A percentile compares a stretch with the other conserved stretches of the same genome.
Conservation (phyloP, 495 filamentous ascomycete species). For the Symbiotaphrina buchneri region DNA sequence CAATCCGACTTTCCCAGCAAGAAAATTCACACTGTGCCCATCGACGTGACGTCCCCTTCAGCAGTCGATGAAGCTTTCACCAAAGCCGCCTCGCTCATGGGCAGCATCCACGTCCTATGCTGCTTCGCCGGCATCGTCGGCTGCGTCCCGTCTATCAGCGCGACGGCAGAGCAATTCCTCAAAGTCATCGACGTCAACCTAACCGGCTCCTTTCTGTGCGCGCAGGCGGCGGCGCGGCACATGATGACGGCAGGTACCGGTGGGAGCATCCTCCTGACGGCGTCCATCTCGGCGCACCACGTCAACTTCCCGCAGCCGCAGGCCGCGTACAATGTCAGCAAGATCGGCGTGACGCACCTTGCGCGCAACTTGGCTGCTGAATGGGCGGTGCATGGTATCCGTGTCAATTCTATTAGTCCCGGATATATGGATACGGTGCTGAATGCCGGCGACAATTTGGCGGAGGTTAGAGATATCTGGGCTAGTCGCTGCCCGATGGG, state of each 20-base stretch:
- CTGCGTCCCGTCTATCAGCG: constrained; percentile 30
- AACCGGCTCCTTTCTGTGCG: constrained; percentile 43
- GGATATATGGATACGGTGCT: constrained; percentile 72
- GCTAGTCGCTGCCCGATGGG: constrained; percentile 39
- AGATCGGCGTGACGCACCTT: constrained; percentile 16
- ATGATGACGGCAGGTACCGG: constrained; percentile 25
- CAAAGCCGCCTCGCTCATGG: constrained; percentile 17
- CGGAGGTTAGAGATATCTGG: constrained; percentile 30
- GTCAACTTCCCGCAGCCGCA: constrained; percentile 35
- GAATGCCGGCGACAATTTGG: constrained; percentile 39
- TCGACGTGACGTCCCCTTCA: constrained; percentile 35
- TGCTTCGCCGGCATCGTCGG: constrained; percentile 49
- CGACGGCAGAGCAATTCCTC: constrained; percentile 29
- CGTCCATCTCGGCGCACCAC: constrained; percentile 41
- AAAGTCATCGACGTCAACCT: constrained; percentile 42
- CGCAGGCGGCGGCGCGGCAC: constrained; percentile 35
- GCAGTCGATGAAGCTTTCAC: constrained; percentile 23
- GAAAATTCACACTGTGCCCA: constrained; percentile 19
- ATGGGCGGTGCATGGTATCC: constrained; percentile 33
- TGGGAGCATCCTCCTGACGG: constrained; percentile 42
- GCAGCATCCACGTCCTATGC: constrained; percentile 30
- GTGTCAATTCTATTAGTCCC: constrained; percentile 46
- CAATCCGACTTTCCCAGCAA: constrained; percentile 26
- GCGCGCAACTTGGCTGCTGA: constrained; percentile 17
- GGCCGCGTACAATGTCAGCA: constrained; percentile 19